Evolutionary conservation across 768 basidiomycete genomes (phyloP).

Genomic region (Leucocoprinus birnbaumii): DNA sequence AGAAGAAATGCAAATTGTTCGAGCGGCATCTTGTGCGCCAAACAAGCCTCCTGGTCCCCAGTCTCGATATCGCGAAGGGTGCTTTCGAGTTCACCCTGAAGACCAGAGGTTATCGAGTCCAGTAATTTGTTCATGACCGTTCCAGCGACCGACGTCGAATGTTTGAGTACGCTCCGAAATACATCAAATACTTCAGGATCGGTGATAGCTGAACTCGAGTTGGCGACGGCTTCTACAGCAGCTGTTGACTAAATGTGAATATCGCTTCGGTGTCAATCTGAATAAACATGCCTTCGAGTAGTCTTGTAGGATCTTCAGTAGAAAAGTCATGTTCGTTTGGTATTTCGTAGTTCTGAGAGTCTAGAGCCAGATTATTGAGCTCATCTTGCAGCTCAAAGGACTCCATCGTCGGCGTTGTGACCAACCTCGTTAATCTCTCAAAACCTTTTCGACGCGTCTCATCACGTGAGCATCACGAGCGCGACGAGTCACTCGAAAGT

Average conservation of each 20-base stretch:
- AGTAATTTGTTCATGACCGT: constrained; percentile 79
- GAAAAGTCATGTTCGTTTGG: constrained; percentile 64
- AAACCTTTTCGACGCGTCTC: not conserved
- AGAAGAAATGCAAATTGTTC: constrained; percentile 93
- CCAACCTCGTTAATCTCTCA: not conserved
- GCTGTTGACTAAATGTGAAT: constrained; percentile 33
- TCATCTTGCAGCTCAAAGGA: constrained; percentile 80
- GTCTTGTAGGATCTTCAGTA: constrained; percentile 46
- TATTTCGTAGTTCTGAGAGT: constrained; percentile 62
- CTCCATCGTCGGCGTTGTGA: constrained; percentile 27
- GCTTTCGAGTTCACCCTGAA: constrained; percentile 70
- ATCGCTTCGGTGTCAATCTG: not conserved
- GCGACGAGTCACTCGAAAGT: not conserved
- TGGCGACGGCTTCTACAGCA: constrained; percentile 80
- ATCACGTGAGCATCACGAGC: constrained; percentile 1
- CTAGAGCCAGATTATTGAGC: constrained; percentile 55
- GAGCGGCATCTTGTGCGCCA: constrained; percentile 67
- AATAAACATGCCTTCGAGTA: constrained; percentile 54
- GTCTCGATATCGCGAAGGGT: constrained; percentile 66
- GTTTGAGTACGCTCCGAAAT: constrained; percentile 79
- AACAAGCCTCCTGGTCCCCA: constrained; percentile 60
- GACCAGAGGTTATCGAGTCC: constrained; percentile 80
- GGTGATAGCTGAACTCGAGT: constrained; percentile 68
- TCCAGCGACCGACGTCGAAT: constrained; percentile 59
- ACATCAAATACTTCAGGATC: constrained; percentile 75